Percentiles rank a stretch among this genome's conserved stretches.
Evolutionary conservation across 371 early-diverging fungal species (phyloP).

Genomic region (Syncephalis fuscata): DNA sequence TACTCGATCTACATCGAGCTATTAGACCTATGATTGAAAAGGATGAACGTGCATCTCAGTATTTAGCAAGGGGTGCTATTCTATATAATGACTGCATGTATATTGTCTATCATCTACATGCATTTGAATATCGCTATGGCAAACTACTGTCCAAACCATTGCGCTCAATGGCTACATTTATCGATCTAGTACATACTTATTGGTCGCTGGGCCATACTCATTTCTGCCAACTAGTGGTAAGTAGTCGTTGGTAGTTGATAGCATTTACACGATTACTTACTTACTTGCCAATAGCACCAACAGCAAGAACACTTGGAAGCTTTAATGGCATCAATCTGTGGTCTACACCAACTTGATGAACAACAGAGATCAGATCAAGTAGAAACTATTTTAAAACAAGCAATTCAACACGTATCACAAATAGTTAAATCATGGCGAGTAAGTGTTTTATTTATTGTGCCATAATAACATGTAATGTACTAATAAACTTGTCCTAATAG

Average conservation of each 20-base stretch:
- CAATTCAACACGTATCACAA: too few species aligned
- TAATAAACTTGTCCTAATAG: too few species aligned
- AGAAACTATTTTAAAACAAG: not conserved
- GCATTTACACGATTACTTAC: not conserved
- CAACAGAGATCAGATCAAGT: not conserved
- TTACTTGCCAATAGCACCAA: not conserved
- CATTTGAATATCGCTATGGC: constrained; percentile 17
- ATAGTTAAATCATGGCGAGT: too few species aligned
- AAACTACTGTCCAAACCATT: constrained; percentile 11
- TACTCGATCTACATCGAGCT: constrained; percentile 24
- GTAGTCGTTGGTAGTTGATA: not conserved
- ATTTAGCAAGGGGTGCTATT: constrained; percentile 16
- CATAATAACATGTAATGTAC: too few species aligned
- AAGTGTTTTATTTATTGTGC: too few species aligned
- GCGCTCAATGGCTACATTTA: constrained; percentile 14
- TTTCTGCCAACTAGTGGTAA: constrained; percentile 9
- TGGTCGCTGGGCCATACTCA: constrained; percentile 19
- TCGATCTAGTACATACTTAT: constrained; percentile 23
- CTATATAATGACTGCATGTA: constrained; percentile 32
- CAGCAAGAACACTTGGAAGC: not conserved
- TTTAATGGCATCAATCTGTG: not conserved
- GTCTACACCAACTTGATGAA: not conserved
- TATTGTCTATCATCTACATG: constrained; percentile 23
- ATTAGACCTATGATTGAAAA: constrained; percentile 17
- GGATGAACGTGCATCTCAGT: constrained; percentile 6